Conservation (phyloP, 768 basidiomycete species). For the Goffeauzyma gilvescens region DNA sequence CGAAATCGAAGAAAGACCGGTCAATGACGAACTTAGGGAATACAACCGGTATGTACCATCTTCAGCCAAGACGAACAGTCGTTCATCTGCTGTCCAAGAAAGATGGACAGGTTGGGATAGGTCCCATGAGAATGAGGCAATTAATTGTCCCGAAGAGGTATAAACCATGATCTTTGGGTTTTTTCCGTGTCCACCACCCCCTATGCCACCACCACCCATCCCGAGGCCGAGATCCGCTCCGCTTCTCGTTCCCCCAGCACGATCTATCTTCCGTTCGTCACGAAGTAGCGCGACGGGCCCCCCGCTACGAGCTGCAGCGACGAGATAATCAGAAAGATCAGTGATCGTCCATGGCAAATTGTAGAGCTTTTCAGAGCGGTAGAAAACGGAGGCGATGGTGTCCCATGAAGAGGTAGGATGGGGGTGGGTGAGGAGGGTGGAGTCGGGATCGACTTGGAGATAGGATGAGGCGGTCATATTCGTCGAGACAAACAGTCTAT, state of each 20-base stretch:
- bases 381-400: slow-evolving; percentile 70
- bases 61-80: slow-evolving; percentile 67
- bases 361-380: slow-evolving; percentile 60
- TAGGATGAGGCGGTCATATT: too few relatives aligned
- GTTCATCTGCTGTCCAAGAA: slow-evolving; percentile 42
- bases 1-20: slow-evolving; percentile 20
- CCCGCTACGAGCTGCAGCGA: slow-evolving; percentile 65
- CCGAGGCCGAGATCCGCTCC: too few relatives aligned
- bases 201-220: too few relatives aligned
- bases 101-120: slow-evolving; percentile 42
- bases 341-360: slow-evolving; percentile 59
- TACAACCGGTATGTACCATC: slow-evolving; percentile 83
- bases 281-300: slow-evolving; percentile 86
- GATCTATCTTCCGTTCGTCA: slow-evolving; percentile 59
- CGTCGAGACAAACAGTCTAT: too few relatives aligned
- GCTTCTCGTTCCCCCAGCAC: slow-evolving; percentile 42
- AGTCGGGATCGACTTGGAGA: too few relatives aligned
- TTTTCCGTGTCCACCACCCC: too few relatives aligned
- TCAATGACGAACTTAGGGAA: too few relatives aligned
- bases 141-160: slow-evolving; percentile 58
- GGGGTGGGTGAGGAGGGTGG: too few relatives aligned
- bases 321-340: slow-evolving; percentile 55
- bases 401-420: too few relatives aligned
- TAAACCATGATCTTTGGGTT: slow-evolving; percentile 74
- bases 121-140: slow-evolving; percentile 48